Conservation (phyloP, 257 asterid species). For the Solanum rostratum region DNA sequence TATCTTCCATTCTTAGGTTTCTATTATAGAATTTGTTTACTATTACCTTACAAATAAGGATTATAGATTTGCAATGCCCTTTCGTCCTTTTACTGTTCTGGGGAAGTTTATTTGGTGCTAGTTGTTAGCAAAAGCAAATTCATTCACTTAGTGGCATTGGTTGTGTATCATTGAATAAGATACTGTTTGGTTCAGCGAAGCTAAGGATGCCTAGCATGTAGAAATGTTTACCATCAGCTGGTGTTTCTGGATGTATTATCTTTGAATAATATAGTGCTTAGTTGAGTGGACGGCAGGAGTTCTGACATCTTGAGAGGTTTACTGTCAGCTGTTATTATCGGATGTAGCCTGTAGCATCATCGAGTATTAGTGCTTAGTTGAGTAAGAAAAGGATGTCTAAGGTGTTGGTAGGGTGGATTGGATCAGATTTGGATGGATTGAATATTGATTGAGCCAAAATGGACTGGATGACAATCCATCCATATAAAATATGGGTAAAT, state of each 20-base stretch:
- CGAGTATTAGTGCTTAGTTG: not conserved
- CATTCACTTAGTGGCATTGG: not conserved
- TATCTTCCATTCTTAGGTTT: not conserved
- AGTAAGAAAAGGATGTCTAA: not conserved
- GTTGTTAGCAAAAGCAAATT: not conserved
- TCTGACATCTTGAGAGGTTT: not conserved
- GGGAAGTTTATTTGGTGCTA: not conserved
- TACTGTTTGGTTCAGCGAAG: not conserved
- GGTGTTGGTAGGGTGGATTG: not conserved
- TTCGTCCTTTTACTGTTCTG: not conserved
- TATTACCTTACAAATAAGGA: not conserved
- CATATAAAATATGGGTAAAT: too few relatives aligned
- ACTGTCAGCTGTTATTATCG: not conserved
- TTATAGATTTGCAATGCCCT: not conserved
- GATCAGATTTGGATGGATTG: too few relatives aligned
- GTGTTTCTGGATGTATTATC: not conserved
- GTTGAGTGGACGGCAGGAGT: not conserved
- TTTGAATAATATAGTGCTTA: not conserved
- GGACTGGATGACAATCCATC: too few relatives aligned
- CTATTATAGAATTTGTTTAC: not conserved
- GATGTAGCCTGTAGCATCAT: not conserved
- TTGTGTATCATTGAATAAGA: not conserved
- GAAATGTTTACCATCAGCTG: not conserved
- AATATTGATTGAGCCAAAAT: too few relatives aligned
- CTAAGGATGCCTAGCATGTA: not conserved